phyloP scores from a whole-genome alignment of 768 basidiomycete genomes.

The Mycena latifolia region DNA sequence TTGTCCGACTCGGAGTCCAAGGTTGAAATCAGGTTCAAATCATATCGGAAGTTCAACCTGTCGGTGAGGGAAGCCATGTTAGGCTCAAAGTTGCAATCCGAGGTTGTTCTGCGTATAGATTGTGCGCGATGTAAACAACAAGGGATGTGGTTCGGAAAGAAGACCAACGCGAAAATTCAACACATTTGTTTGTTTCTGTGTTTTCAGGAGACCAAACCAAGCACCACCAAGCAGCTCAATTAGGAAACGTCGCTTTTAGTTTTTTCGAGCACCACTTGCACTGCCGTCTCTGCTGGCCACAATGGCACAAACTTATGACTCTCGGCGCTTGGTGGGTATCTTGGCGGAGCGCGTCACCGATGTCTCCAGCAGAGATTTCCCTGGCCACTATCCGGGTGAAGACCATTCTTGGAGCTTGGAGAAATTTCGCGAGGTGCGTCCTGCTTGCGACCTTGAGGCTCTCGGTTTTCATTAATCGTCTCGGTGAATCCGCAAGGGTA shows the following conservation, averaged over 20 bases:
- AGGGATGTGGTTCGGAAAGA: slow-evolving; percentile 1
- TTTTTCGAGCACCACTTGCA: background rate
- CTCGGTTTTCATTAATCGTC: slow-evolving; percentile 29
- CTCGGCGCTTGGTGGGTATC: slow-evolving; percentile 73
- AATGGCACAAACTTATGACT: slow-evolving; percentile 38
- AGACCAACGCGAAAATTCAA: slow-evolving; percentile 14
- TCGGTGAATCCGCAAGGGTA: slow-evolving; percentile 54
- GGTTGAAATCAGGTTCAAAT: background rate
- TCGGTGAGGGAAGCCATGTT: background rate
- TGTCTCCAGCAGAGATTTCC: slow-evolving; percentile 91
- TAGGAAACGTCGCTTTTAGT: background rate
- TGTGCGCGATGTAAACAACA: background rate
- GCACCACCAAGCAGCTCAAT: too few species aligned
- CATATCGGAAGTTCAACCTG: too few species aligned
- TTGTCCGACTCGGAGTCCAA: background rate
- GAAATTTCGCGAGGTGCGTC: slow-evolving; percentile 80
- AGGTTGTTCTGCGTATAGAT: background rate
- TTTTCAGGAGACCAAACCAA: too few species aligned
- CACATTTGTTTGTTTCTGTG: background rate
- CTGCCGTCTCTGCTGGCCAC: background rate
- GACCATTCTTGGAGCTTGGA: slow-evolving; percentile 87
- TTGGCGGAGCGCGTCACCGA: slow-evolving; percentile 79
- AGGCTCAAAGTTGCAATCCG: background rate
- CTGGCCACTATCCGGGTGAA: slow-evolving; percentile 88
- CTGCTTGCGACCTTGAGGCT: slow-evolving; percentile 10